Evolutionary conservation across 2,329 filamentous ascomycete species (phyloP), one percentile per base, ranked within the genome.

Genomic region (Daldinia sp.): DNA sequence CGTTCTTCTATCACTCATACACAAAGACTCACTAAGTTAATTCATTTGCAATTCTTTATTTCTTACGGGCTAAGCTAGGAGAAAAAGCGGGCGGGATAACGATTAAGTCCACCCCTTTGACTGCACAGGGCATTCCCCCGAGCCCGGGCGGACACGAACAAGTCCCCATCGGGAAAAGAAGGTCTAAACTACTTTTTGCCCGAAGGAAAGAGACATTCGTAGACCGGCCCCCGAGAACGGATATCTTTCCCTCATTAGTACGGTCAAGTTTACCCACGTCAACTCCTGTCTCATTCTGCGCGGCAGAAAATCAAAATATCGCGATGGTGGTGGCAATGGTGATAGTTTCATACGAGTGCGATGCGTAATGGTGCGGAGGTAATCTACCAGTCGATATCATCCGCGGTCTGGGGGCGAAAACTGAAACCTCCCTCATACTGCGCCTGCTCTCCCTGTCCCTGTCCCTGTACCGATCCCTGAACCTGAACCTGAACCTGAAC

Each of bases 191-290:
- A 43, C 13, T 30, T 30, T 25, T 48, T 3, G n/a, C n/a, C 43
- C 15, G 57, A 68, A 66, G 23, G 17, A 23, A 27, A 30, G 9
- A 15, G 34, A 39, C 19, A n/a, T 17, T 17, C 43, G 43, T 30
- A 30, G 43, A 30, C 43, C 43, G 50, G 13, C n/a, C 29, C 47
- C 29, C 30, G 30, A 77, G 77, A 74, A 79, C 78, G 86, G 93
- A 90, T 97, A 93, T 98, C 94, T 98, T 98, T 98, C 94, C 94
- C 93, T 97, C 94, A 91, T 97, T 85, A 97, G 93, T 90, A 88
- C 90, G 83, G 81, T 84, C 84, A 87, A 87, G 83, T 84, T 81
- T 80, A 83, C 80, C 81, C 80, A 72, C 68, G 67, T 76, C 77
- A 75, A 77, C 77, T 75, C 73, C 72, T 23, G 39, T 45, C 54